Evolutionary conservation across 2,329 filamentous ascomycete species (phyloP), one percentile per base, ranked within the genome.

Genomic region (Colletotrichum sansevieriae): DNA sequence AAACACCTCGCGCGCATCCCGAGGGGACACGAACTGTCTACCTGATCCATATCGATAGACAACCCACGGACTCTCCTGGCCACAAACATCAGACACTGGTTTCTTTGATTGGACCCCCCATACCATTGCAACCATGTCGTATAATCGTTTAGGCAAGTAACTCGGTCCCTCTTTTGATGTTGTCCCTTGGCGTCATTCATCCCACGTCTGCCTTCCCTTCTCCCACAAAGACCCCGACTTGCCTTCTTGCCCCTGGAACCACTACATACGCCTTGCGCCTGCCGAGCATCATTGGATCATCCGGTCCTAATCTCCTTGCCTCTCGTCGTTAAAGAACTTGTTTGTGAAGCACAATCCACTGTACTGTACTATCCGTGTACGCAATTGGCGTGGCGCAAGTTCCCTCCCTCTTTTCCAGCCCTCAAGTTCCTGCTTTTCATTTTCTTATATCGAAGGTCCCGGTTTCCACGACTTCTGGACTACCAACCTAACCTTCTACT

Each of bases 61-160:
- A 62, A 69, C 65, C 33, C 66, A 66, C 62, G 12, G 62, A 60
- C 65, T 65, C 55, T 60, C 65, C 65, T 68, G 56, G 65, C 37
- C 49, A 65, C 62, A 68, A 68, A 62, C 70, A 65, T 71, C 68
- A 69, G 66, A 71, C 70, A 72, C 62, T 47, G 52, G 61, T 65
- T 70, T 58, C 69, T 61, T 60, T 56, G 60, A 58, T 54, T 70
- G 58, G 58, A 56, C 20, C 52, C 54, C 64, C 33, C 46, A 60
- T 63, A 65, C 59, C 63, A 62, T 63, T 56, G 54, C 49, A 76
- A 81, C 78, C 81, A 92, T 92, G 90, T 88, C 89, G 78, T 93
- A 93, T 83, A 92, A 92, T 83, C 89, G 90, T 75, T 80, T 93
- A 85, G 89, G 91, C 88, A 85, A 83, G 88, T 88, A 70, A 70